Percentiles rank a stretch among this genome's conserved stretches.
These are phyloP conservation scores for Ceratocystis huliohia DNA, from an alignment of 2,329 filamentous ascomycete species.

Conservation along the genomic window DNA sequence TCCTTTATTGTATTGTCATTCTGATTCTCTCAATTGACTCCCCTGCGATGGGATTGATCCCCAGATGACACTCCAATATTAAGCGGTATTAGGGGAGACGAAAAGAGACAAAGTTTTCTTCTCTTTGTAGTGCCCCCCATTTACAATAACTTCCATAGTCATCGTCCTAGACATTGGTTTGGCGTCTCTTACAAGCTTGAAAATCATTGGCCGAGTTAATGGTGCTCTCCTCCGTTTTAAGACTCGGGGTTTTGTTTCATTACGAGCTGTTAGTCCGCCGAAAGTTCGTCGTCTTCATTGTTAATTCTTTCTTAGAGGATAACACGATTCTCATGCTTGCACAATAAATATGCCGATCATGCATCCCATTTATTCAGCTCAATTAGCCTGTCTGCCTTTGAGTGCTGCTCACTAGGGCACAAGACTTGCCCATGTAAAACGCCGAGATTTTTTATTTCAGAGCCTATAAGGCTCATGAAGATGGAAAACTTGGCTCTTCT, in stretches of 20 bases:
- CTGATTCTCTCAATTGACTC: neutral
- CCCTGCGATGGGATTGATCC: neutral
- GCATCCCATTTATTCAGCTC: conserved; percentile 7
- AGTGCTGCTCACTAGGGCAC: neutral
- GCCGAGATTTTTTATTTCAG: neutral
- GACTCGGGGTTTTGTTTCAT: neutral
- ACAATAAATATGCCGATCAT: conserved; percentile 9
- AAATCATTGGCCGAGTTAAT: neutral
- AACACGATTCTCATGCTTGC: neutral
- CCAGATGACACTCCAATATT: neutral
- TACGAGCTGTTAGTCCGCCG: neutral
- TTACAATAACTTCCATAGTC: neutral
- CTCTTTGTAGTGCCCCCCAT: neutral
- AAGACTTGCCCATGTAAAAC: neutral
- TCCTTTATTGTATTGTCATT: neutral
- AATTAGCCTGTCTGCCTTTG: neutral
- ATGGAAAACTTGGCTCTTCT: neutral
- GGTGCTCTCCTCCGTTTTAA: neutral
- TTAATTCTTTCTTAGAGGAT: neutral
- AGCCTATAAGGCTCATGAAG: neutral
- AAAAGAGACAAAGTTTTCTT: neutral
- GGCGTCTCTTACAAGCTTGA: neutral
- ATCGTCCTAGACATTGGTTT: neutral
- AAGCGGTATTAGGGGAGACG: neutral
- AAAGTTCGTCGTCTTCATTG: neutral